A percentile compares a stretch with the other conserved stretches of the same genome.
phyloP scores from a whole-genome alignment of 2,329 filamentous ascomycete species.

The Aspergillus terreus region DNA sequence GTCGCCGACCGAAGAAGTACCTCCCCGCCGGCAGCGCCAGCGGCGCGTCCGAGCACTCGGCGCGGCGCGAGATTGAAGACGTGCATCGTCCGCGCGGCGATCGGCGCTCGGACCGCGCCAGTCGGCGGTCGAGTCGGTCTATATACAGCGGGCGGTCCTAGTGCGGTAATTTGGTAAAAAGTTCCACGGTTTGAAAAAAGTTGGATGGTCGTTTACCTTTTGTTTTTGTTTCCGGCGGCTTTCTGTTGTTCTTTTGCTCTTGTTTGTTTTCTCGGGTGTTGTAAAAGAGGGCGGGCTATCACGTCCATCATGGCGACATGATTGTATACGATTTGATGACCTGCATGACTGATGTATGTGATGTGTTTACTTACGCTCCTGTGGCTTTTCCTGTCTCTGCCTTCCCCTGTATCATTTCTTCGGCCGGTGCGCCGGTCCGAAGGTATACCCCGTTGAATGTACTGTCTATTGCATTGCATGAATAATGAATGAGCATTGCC shows the following conservation, averaged over 20 bases:
- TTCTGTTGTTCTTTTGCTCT: constrained; percentile 3
- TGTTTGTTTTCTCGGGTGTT: constrained; percentile 12
- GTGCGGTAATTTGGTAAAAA: constrained; percentile 1
- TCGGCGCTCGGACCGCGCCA: constrained; percentile 34
- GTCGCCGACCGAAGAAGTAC: constrained; percentile 34
- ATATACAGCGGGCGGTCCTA: constrained; percentile 27
- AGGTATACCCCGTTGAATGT: no score
- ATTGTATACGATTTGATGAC: constrained; percentile 28
- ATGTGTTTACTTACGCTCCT: constrained; percentile 2
- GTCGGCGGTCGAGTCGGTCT: constrained; percentile 37
- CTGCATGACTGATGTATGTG: constrained; percentile 18
- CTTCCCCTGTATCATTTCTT: no score
- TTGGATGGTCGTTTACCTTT: constrained; percentile 14
- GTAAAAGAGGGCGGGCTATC: constrained; percentile 16
- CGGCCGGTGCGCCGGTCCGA: no score
- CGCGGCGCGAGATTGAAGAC: constrained; percentile 32
- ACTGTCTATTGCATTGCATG: no score
- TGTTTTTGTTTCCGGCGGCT: constrained; percentile 7
- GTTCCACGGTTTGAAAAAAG: constrained; percentile 8
- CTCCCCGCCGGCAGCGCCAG: constrained; percentile 13
- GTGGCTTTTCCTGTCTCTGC: constrained; percentile 4
- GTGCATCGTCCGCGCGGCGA: constrained; percentile 31
- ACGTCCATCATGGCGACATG: constrained; percentile 24
- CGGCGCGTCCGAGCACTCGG: constrained; percentile 32
- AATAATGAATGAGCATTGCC: no score